Evolutionary conservation across 1,284 basidiomycete genomes (phyloP).

Genomic region (Pseudozyma flocculosa): DNA sequence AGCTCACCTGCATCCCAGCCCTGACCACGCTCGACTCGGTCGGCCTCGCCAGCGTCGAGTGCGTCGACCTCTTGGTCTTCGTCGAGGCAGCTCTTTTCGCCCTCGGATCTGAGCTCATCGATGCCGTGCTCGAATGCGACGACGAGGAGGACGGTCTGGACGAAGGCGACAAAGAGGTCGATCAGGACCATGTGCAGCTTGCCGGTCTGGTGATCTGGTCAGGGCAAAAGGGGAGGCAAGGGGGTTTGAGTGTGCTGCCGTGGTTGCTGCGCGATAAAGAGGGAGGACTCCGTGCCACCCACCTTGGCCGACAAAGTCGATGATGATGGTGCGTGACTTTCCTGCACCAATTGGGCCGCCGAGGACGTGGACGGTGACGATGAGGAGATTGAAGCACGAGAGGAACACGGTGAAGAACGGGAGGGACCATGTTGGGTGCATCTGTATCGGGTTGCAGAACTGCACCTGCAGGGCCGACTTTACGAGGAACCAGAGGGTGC

Average conservation of each 20-base stretch:
- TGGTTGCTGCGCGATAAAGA: too few species aligned
- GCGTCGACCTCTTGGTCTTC: slow-evolving; percentile 4
- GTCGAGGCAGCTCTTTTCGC: slow-evolving; percentile 18
- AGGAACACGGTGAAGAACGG: slow-evolving; percentile 30
- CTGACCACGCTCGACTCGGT: slow-evolving; percentile 13
- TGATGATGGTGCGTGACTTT: slow-evolving; percentile 21
- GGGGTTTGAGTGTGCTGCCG: too few species aligned
- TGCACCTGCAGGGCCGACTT: slow-evolving; percentile 31
- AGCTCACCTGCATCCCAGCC: slow-evolving; percentile 18
- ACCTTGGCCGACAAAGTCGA: slow-evolving; percentile 47
- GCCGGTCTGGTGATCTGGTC: slow-evolving; percentile 13
- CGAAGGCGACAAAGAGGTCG: slow-evolving; percentile 17
- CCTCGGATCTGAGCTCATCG: slow-evolving; percentile 24
- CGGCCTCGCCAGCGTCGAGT: neutral
- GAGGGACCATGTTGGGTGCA: slow-evolving; percentile 28
- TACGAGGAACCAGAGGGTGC: slow-evolving; percentile 26
- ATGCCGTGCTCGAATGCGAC: slow-evolving; percentile 29
- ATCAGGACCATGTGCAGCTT: slow-evolving; percentile 30
- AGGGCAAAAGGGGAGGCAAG: neutral
- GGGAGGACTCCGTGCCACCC: neutral
- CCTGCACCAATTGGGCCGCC: slow-evolving; percentile 5
- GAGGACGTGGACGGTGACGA: slow-evolving; percentile 21
- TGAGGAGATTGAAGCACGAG: slow-evolving; percentile 17
- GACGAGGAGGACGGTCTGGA: slow-evolving; percentile 25
- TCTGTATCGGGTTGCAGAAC: slow-evolving; percentile 31